A percentile compares a stretch with the other conserved stretches of the same genome.
phyloP scores from a whole-genome alignment of 306 rosid genomes.

The Clitoria ternatea region DNA sequence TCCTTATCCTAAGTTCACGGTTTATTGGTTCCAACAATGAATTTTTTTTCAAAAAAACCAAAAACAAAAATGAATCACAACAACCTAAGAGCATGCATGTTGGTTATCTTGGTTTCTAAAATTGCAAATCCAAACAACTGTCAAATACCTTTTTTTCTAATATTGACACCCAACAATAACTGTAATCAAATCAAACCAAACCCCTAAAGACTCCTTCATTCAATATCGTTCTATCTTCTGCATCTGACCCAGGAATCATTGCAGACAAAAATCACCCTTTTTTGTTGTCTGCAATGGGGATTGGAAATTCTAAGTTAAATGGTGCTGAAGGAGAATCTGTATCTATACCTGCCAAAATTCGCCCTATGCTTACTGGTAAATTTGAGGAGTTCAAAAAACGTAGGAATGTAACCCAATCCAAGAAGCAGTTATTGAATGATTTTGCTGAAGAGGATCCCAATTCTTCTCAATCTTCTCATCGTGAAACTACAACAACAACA shows the following conservation, averaged over 20 bases:
- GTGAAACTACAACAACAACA: background rate
- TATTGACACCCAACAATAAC: constrained; percentile 22
- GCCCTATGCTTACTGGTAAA: constrained; percentile 21
- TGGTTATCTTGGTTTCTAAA: background rate
- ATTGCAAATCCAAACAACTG: background rate
- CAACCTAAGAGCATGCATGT: background rate
- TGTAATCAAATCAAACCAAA: constrained; percentile 12
- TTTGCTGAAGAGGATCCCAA: constrained; percentile 12
- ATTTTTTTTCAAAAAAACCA: too few species aligned
- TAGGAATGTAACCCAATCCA: constrained; percentile 27
- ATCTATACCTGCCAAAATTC: constrained; percentile 29
- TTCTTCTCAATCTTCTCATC: constrained; percentile 22
- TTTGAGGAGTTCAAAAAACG: constrained; percentile 37
- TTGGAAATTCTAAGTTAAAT: constrained; percentile 45
- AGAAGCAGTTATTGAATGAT: constrained; percentile 43
- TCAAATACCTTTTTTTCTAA: constrained; percentile 6
- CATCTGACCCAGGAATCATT: background rate
- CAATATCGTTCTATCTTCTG: background rate
- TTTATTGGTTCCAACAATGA: constrained; percentile 14
- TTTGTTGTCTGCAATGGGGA: constrained; percentile 48
- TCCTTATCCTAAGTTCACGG: background rate
- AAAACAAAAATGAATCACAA: too few species aligned
- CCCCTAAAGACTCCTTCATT: constrained; percentile 6
- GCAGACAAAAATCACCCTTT: background rate
- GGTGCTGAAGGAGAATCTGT: constrained; percentile 21